Evolutionary conservation across 768 basidiomycete genomes (phyloP).

Genomic region (Amanita fuliginea): DNA sequence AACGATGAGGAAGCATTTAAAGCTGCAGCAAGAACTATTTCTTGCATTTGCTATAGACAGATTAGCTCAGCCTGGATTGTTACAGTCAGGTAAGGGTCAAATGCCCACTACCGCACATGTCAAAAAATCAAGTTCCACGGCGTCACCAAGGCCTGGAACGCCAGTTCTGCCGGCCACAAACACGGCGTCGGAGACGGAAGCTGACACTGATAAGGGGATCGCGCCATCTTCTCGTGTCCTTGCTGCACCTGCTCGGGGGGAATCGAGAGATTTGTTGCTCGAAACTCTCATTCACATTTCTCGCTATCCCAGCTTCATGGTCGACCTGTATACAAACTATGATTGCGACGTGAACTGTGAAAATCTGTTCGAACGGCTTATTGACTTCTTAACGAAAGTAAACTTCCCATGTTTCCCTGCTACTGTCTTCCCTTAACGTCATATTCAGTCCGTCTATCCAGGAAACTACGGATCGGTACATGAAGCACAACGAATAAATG

Average conservation of each 20-base stretch:
- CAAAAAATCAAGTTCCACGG: conserved; percentile 24
- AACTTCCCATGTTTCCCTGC: conserved; percentile 6
- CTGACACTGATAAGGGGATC: conserved; percentile 33
- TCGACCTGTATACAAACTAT: conserved; percentile 92
- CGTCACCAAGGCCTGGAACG: conserved; percentile 44
- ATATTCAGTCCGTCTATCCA: conserved; percentile 67
- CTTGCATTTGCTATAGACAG: conserved; percentile 91
- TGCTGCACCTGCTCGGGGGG: conserved; percentile 71
- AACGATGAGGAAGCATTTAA: conserved; percentile 76
- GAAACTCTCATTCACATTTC: conserved; percentile 80
- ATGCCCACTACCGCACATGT: conserved; percentile 11
- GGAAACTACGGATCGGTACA: conserved; percentile 43
- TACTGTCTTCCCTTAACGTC: conserved; percentile 1
- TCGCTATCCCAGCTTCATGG: conserved; percentile 83
- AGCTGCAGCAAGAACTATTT: conserved; percentile 92
- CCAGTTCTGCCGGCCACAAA: conserved; percentile 31
- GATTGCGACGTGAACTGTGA: conserved; percentile 97
- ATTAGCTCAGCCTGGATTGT: conserved; percentile 46
- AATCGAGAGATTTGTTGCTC: conserved; percentile 81
- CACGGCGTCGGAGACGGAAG: conserved; percentile 23
- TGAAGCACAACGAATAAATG: conserved; percentile 60
- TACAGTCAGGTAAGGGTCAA: conserved; percentile 14
- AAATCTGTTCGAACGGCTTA: conserved; percentile 83
- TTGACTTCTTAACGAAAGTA: conserved; percentile 85
- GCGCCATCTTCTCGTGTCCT: conserved; percentile 43